Base-by-base conservation (phyloP, 2,329 filamentous ascomycete species). In the Colletotrichum viniferum region DNA sequence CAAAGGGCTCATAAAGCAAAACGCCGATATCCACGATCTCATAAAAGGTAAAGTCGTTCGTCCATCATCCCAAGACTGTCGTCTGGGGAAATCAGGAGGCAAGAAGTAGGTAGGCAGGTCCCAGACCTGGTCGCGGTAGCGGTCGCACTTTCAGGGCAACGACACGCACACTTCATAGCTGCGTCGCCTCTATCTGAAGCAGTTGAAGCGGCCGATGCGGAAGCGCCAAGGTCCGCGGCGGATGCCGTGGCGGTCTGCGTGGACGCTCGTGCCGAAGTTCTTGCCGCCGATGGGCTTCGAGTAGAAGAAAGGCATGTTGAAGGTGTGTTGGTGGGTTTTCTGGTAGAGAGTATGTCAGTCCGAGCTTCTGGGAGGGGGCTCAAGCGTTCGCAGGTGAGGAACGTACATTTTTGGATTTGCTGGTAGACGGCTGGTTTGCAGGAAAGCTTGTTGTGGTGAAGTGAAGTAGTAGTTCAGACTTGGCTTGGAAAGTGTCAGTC, bases 141-240 rank as follows among this genome's bases (percentile, higher is more conserved):
- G 38, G 38, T 48, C 26, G 24, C 60, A 36, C 21, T n/a, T 68
- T 43, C 56, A 48, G 21, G 58, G 69, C 30, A 62, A 12, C 32
- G 38, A 66, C 71, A 63, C 61, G 30, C 38, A 71, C 30, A 67
- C 52, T 6, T 48, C 48, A 13, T 52, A 30, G 3, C 28, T 63
- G 24, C 36, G 64, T 56, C 64, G 60, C 24, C 71, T 34, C 77
- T 78, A 78, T 60, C 69, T 87, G 84, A 90, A 90, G 82, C 88
- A 90, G 84, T 85, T 88, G 80, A 88, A 89, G 60, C 83, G 85
- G 76, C 87, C 86, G 56, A 89, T 82, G 65, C 86, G 86, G 79
- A 90, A 87, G 58, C 88, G 83, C 87, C 88, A 90, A 4, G 88
- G 87, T 3, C 88, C 88, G 13, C 87, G 85, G 65, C 84, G 86